Conservation (phyloP, 208 protist genomes). For the Tritrichomonas musculus region DNA sequence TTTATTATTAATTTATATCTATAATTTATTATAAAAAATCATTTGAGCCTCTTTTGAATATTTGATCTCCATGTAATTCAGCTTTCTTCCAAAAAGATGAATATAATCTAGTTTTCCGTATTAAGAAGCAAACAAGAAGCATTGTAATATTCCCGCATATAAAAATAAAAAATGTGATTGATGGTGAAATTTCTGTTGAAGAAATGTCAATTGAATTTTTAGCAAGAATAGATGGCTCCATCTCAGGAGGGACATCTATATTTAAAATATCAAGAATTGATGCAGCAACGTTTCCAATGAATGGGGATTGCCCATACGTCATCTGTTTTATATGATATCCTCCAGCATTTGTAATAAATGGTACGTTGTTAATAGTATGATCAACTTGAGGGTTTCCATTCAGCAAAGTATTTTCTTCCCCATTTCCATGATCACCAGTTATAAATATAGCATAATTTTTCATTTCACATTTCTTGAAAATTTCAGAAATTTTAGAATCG, state of each 20-base stretch:
- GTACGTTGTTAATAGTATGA: conserved; percentile 23
- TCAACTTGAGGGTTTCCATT: background rate
- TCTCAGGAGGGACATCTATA: background rate
- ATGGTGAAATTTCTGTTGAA: too few relatives aligned
- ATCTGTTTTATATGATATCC: background rate
- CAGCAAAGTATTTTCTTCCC: background rate
- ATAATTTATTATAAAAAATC: too few relatives aligned
- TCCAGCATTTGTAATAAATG: background rate
- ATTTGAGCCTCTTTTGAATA: too few relatives aligned
- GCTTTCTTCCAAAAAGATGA: too few relatives aligned
- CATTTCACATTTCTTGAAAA: background rate
- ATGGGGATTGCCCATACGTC: background rate
- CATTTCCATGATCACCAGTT: conserved; percentile 7
- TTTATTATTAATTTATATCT: too few relatives aligned
- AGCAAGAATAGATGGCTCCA: background rate
- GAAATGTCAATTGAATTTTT: too few relatives aligned
- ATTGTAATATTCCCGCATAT: too few relatives aligned
- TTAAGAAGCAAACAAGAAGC: too few relatives aligned
- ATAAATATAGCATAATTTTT: conserved; percentile 14
- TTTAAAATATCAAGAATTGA: background rate
- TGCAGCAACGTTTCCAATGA: background rate
- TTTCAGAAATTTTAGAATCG: background rate
- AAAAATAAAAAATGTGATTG: too few relatives aligned
- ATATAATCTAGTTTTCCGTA: too few relatives aligned
- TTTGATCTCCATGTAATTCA: too few relatives aligned